Conservation (phyloP, 2,329 filamentous ascomycete genomes). For the Colletotrichum noveboracense region DNA sequence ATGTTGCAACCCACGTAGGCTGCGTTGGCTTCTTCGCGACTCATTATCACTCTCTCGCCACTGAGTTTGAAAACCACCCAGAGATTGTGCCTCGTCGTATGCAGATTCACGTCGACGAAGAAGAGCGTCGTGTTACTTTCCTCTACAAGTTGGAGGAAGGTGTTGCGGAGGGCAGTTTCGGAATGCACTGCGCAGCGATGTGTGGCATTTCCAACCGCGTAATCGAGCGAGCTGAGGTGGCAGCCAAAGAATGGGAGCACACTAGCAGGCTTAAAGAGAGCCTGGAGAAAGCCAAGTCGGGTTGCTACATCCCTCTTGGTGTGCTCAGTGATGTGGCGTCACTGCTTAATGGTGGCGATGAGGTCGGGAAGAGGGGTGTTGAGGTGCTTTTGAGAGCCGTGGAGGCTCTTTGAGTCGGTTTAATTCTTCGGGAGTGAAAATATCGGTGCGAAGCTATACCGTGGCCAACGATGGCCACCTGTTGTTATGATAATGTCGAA, state of each 20-base stretch:
- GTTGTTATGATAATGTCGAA: not conserved
- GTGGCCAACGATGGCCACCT: not conserved
- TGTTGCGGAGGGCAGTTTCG: constrained; percentile 94
- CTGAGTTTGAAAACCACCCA: constrained; percentile 88
- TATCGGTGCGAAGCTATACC: not conserved
- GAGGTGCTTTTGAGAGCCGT: constrained; percentile 67
- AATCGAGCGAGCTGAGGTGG: constrained; percentile 85
- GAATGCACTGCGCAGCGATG: constrained; percentile 99
- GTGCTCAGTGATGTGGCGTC: constrained; percentile 87
- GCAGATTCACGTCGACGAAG: constrained; percentile 92
- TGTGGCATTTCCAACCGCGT: constrained; percentile 87
- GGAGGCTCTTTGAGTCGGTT: constrained; percentile 52
- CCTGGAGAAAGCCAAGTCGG: constrained; percentile 78
- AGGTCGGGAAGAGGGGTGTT: constrained; percentile 56
- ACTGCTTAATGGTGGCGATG: constrained; percentile 66
- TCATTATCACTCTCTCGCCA: constrained; percentile 92
- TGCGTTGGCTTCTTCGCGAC: constrained; percentile 97
- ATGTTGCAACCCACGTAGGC: constrained; percentile 90
- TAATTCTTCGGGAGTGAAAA: not conserved
- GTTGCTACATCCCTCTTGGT: constrained; percentile 83
- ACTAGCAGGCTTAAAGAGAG: constrained; percentile 90
- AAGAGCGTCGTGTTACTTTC: constrained; percentile 88
- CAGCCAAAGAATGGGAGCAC: constrained; percentile 93
- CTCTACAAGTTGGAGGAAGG: constrained; percentile 93
- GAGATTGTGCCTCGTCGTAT: constrained; percentile 88